phyloP scores from a whole-genome alignment of 2,329 filamentous ascomycete species.

The Colletotrichum australisinense region DNA sequence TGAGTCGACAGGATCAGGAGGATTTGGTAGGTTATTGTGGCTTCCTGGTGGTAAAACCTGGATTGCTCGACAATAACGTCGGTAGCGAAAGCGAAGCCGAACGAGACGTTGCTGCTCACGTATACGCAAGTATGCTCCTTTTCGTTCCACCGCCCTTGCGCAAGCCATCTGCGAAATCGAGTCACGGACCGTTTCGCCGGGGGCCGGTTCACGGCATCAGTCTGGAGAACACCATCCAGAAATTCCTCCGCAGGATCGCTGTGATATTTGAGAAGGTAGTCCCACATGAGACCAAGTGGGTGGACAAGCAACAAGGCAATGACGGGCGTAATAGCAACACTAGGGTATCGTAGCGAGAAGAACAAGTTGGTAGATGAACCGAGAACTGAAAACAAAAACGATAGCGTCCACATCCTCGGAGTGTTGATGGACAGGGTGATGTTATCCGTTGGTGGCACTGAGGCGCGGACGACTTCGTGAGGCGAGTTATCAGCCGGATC shows the following conservation, averaged over 20 bases:
- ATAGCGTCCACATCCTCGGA: constrained; percentile 87
- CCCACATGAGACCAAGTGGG: constrained; percentile 85
- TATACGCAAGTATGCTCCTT: constrained; percentile 92
- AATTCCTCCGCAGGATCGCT: constrained; percentile 54
- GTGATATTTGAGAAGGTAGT: constrained; percentile 67
- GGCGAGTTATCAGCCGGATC: constrained; percentile 76
- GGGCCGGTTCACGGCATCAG: constrained; percentile 7
- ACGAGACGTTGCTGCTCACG: constrained; percentile 89
- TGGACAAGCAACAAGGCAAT: constrained; percentile 89
- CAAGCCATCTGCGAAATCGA: constrained; percentile 77
- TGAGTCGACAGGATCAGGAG: constrained; percentile 88
- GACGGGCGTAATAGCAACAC: constrained; percentile 88
- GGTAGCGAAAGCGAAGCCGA: constrained; percentile 89
- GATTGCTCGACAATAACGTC: constrained; percentile 93
- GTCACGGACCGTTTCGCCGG: constrained; percentile 39
- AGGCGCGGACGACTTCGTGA: constrained; percentile 83
- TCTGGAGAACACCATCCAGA: constrained; percentile 45
- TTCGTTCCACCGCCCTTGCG: constrained; percentile 86
- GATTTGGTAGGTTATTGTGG: constrained; percentile 81
- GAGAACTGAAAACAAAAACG: constrained; percentile 82
- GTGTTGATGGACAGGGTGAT: constrained; percentile 85
- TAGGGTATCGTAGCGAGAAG: constrained; percentile 90
- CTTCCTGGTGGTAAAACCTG: constrained; percentile 87
- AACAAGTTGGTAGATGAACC: constrained; percentile 89
- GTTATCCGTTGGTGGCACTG: constrained; percentile 81